Percentiles rank a stretch among this genome's conserved stretches.
Evolutionary conservation across 129 eudicot species (phyloP).

Genomic region (Kitagawia praeruptora): DNA sequence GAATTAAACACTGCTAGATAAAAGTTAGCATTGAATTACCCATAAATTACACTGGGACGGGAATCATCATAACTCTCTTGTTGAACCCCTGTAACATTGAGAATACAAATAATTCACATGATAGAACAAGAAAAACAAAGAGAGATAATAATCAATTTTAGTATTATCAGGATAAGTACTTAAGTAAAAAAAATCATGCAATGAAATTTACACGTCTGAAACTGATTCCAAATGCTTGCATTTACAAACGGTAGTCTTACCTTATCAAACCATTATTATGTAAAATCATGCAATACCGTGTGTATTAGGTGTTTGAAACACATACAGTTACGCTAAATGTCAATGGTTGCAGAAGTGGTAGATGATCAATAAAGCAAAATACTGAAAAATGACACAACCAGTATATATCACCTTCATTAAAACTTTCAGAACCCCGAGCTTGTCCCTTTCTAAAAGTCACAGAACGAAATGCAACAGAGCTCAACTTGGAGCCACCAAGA

Average conservation of each 20-base stretch:
- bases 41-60: constrained; percentile 24
- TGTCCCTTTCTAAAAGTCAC: constrained; percentile 66
- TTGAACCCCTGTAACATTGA: constrained; percentile 30
- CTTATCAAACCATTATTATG: background rate
- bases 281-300: background rate
- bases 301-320: background rate
- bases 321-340: background rate
- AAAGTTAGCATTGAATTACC: background rate
- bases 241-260: background rate
- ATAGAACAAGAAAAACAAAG: background rate
- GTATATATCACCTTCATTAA: constrained; percentile 53
- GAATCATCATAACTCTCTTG: constrained; percentile 56
- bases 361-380: background rate
- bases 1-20: background rate
- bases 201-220: background rate
- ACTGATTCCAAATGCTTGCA: background rate
- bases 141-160: background rate
- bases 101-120: background rate
- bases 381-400: background rate
- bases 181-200: background rate
- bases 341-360: background rate
- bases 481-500: constrained; percentile 51
- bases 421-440: constrained; percentile 54
- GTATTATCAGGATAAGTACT: background rate
- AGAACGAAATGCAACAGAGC: constrained; percentile 55